A percentile compares a stretch with the other conserved stretches of the same genome.
phyloP scores from a whole-genome alignment of 2,329 filamentous ascomycete genomes.

The Venturia effusa region DNA sequence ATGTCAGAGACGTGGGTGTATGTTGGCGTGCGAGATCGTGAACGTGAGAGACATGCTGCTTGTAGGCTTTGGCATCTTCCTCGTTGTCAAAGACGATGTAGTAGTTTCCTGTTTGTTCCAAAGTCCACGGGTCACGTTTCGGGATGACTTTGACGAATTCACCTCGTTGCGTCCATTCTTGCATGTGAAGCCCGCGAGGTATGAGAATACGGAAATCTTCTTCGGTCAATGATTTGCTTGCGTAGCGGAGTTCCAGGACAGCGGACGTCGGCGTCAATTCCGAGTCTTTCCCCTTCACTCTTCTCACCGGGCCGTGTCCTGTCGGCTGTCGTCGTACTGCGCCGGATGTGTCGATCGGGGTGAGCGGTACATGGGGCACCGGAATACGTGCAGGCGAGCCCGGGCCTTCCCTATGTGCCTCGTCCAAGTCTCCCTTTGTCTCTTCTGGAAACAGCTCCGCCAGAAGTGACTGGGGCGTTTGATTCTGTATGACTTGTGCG shows the following conservation, averaged over 20 bases:
- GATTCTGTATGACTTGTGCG: background rate
- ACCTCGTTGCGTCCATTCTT: conserved; percentile 43
- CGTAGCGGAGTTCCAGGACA: conserved; percentile 44
- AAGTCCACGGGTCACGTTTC: conserved; percentile 46
- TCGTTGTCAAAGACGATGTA: conserved; percentile 51
- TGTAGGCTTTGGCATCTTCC: conserved; percentile 46
- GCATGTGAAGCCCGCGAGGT: conserved; percentile 46
- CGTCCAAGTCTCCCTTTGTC: background rate
- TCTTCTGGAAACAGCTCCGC: conserved; percentile 40
- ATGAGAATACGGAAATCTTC: conserved; percentile 58
- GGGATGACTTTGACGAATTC: conserved; percentile 38
- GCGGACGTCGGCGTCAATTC: conserved; percentile 10
- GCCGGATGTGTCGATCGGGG: background rate
- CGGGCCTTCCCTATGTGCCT: background rate
- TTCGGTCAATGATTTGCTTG: conserved; percentile 46
- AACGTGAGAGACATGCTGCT: conserved; percentile 37
- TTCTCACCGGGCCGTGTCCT: background rate
- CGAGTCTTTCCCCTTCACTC: background rate
- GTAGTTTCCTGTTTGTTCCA: conserved; percentile 48
- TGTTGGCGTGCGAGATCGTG: conserved; percentile 31
- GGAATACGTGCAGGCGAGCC: background rate
- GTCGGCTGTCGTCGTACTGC: background rate
- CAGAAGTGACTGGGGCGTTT: conserved; percentile 15
- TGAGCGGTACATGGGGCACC: conserved; percentile 4
- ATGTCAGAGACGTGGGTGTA: conserved; percentile 25